phyloP scores from a whole-genome alignment of 202 grass and related monocot genomes.

The Panicum virgatum region DNA sequence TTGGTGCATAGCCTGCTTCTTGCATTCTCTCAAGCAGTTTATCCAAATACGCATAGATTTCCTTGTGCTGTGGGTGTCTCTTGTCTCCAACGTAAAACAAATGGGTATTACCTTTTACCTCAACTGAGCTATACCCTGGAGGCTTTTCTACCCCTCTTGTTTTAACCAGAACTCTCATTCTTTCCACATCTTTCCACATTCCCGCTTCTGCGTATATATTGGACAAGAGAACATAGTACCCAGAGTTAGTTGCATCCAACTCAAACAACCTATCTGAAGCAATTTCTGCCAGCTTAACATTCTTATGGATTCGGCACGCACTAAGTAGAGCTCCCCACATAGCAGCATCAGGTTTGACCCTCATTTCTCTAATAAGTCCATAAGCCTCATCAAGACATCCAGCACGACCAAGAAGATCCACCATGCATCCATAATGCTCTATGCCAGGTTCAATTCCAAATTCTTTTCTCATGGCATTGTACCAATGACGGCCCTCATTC shows the following conservation, averaged over 20 bases:
- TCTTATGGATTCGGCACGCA: constrained; percentile 78
- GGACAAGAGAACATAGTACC: constrained; percentile 82
- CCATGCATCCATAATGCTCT: constrained; percentile 86
- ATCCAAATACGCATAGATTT: constrained; percentile 79
- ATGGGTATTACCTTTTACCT: constrained; percentile 78
- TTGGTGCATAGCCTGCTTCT: constrained; percentile 78
- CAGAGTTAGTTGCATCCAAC: constrained; percentile 67
- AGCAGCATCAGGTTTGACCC: constrained; percentile 72
- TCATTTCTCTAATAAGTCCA: constrained; percentile 78
- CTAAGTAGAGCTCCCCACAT: constrained; percentile 87
- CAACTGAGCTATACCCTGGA: constrained; percentile 82
- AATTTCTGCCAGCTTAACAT: constrained; percentile 82
- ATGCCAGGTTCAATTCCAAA: constrained; percentile 72
- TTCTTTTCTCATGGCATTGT: constrained; percentile 63
- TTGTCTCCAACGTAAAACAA: constrained; percentile 88
- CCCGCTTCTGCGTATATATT: constrained; percentile 87
- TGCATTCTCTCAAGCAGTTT: constrained; percentile 68
- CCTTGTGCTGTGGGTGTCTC: constrained; percentile 64
- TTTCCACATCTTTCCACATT: constrained; percentile 79
- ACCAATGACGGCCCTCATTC: constrained; percentile 70
- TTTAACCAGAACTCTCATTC: constrained; percentile 71
- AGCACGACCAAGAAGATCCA: constrained; percentile 75
- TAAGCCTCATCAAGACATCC: constrained; percentile 86
- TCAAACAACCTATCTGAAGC: constrained; percentile 72
- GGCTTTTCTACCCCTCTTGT: constrained; percentile 71